Evolutionary conservation across 2,329 filamentous ascomycete species (phyloP), one percentile per base, ranked within the genome.

Genomic region (Penicillium sp.): DNA sequence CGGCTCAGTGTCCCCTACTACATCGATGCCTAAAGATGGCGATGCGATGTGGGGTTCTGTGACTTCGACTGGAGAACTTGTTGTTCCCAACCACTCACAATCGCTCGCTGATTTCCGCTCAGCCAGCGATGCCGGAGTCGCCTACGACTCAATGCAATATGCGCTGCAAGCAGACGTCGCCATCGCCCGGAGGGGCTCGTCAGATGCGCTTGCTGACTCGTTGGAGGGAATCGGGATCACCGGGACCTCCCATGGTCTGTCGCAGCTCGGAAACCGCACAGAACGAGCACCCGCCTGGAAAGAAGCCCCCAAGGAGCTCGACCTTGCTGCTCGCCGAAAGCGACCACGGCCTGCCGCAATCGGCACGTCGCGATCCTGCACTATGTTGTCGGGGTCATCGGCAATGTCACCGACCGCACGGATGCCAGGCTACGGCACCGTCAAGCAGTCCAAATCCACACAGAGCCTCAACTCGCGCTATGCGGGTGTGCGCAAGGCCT

Each of bases 281-380:
- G 73, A 72, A 21, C 65, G 64, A 23, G 57, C 67, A 23, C 71
- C 56, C 4, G 21, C 71, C 15, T 78, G 75, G 75, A 75, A 74
- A 58, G 72, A 74, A 50, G 64, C 74, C 35, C 74, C 77, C 47
- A 79, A 79, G 60, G 75, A 80, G 64, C 70, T 81, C 51, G 80
- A 82, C 62, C 73, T 82, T 64, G 80, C 80, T 35, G 79, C 79
- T 7, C 75, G 80, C 51, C 74, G 80, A 60, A 82, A 82, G 66
- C 75, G 79, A 41, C 80, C 80, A 15, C 71, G 80, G 54, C 80
- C 80, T 38, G 79, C 80, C 57, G 78, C 79, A 52, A 78, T 82
- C 64, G 80, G 79, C 35, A 81, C 79, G 15, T 72, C 77, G 6
- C 69, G 73, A 19, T 72, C 79, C 21, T 73, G 73, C 49, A 75